phyloP scores from a whole-genome alignment of 1,284 basidiomycete species.

The Microbotryum violaceum region DNA sequence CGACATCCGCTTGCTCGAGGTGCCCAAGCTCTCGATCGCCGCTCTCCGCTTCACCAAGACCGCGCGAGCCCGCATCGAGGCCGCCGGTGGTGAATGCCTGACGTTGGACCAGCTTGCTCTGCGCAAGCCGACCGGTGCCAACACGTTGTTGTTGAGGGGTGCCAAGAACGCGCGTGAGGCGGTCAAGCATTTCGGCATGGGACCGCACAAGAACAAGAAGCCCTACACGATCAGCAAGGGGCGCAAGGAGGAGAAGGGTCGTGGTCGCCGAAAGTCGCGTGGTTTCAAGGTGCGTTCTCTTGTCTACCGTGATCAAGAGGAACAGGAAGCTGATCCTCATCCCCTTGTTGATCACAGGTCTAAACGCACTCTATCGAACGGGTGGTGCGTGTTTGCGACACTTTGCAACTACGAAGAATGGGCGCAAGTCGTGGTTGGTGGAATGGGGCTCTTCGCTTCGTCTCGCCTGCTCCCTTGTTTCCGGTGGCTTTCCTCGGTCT shows the following conservation, averaged over 20 bases:
- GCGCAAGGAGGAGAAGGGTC: constrained; percentile 65
- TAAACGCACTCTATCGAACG: too few species aligned
- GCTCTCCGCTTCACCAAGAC: constrained; percentile 90
- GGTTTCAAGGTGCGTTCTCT: constrained; percentile 39
- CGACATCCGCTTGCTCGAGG: constrained; percentile 76
- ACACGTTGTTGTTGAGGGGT: constrained; percentile 88
- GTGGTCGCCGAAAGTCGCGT: constrained; percentile 45
- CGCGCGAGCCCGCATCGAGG: constrained; percentile 88
- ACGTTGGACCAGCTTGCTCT: constrained; percentile 96
- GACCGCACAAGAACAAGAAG: constrained; percentile 87
- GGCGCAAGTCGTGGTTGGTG: too few species aligned
- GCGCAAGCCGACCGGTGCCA: constrained; percentile 86
- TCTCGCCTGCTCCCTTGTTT: too few species aligned
- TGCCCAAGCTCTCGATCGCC: constrained; percentile 89
- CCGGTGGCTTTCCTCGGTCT: too few species aligned
- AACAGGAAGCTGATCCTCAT: too few species aligned
- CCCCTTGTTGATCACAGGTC: too few species aligned
- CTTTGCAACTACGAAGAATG: too few species aligned
- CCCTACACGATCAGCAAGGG: constrained; percentile 90
- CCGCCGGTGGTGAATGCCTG: constrained; percentile 87
- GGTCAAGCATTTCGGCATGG: constrained; percentile 94
- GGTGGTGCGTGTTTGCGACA: too few species aligned
- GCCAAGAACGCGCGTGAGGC: constrained; percentile 90
- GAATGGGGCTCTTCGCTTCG: too few species aligned
- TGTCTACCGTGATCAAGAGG: background rate